Evolutionary conservation across 1,284 basidiomycete genomes (phyloP), one percentile per base, ranked within the genome.

Genomic region (Heterobasidion annosum): DNA sequence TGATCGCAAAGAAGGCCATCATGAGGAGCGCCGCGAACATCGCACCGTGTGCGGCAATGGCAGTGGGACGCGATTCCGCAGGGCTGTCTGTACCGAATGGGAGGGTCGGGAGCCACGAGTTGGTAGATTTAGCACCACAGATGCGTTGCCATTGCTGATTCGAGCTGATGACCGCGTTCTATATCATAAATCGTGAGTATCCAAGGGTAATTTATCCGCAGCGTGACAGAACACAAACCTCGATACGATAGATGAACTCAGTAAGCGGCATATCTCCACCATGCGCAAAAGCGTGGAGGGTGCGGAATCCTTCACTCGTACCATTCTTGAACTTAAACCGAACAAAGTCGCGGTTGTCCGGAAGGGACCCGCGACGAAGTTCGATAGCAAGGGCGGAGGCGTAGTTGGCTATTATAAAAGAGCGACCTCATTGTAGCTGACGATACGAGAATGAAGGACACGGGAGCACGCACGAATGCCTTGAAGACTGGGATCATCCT

Each of bases 281-380:
- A 72, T 85, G 82, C 55, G 79, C 81, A 65, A 86, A 88, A 63
- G 81, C 82, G 63, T 84, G 79, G 64, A 86, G 69, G 57, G 80
- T 78, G 62, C 78, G 65, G 72, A 81, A 83, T 61, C 72, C 67
- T 56, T 74, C 67, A 57, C 74, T 62, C 34, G 89, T 86, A 45
- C 91, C 91, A 69, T 94, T 94, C 73, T 83, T 85, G 82, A 93
- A 92, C 69, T 81, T 85, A 76, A 93, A 76, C 63, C 86, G 83
- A 65, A 94, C 71, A 71, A 88, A 87, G 70, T 87, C 83, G 59
- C 85, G 82, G 59, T 79, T 73, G 63, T 88, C 86, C n/a, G 85
- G 84, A 49, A 84, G 78, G 58, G 79, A 75, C 61, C 82, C 79
- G 58, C 83, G 81, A 65, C 82, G 81, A 55, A 94, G 75, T 72